Evolutionary conservation across 1,284 basidiomycete species (phyloP).

Genomic region (Melampsora medusae): DNA sequence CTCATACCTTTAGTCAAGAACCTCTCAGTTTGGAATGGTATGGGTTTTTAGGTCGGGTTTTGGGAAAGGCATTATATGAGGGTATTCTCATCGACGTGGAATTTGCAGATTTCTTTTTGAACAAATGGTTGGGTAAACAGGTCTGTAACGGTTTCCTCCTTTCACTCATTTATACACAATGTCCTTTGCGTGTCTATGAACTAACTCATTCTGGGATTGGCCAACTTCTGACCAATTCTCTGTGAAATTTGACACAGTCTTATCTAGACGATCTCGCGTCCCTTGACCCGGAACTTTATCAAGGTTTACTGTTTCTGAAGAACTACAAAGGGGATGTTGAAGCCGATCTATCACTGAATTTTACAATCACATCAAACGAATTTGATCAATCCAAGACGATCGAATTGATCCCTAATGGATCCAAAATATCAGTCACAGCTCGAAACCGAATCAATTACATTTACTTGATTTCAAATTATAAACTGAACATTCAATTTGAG

Average conservation of each 20-base stretch:
- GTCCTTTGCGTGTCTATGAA: neutral
- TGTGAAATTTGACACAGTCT: slow-evolving; percentile 53
- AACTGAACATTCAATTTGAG: slow-evolving; percentile 82
- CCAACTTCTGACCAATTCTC: neutral
- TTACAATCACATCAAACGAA: slow-evolving; percentile 84
- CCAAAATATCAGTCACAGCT: slow-evolving; percentile 79
- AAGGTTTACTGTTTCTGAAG: slow-evolving; percentile 86
- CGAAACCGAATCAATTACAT: slow-evolving; percentile 87
- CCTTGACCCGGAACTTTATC: slow-evolving; percentile 87
- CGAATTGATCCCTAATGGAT: slow-evolving; percentile 79
- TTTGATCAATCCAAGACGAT: slow-evolving; percentile 76
- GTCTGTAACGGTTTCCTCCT: slow-evolving; percentile 57
- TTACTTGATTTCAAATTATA: slow-evolving; percentile 82
- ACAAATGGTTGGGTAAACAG: slow-evolving; percentile 61
- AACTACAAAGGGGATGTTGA: slow-evolving; percentile 85
- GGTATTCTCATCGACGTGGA: slow-evolving; percentile 94
- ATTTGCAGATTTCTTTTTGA: slow-evolving; percentile 92
- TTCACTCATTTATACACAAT: slow-evolving; percentile 52
- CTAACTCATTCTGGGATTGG: neutral
- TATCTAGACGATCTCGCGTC: slow-evolving; percentile 74
- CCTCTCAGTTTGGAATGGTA: slow-evolving; percentile 88
- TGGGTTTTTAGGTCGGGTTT: slow-evolving; percentile 83
- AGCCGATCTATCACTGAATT: slow-evolving; percentile 80
- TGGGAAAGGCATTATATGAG: slow-evolving; percentile 95
- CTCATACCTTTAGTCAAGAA: slow-evolving; percentile 82